These are phyloP conservation scores for Sanghuangporus sanghuang DNA, from an alignment of 1,284 basidiomycete species.

Conservation along the genomic window DNA sequence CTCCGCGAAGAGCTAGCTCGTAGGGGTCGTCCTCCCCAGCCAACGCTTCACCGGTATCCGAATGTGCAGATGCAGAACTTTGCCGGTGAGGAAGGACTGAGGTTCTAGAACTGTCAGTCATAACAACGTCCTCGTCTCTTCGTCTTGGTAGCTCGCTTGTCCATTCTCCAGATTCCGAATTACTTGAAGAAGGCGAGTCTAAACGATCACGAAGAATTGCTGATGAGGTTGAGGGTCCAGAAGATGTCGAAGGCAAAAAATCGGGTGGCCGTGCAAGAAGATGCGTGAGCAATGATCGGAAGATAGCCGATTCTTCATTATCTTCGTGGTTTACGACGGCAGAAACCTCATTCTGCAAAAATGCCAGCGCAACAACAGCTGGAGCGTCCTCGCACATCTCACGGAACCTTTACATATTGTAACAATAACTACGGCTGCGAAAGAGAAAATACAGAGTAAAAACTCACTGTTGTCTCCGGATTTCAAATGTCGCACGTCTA, in stretches of 20 bases:
- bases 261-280: constrained; percentile 40
- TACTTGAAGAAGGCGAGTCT: constrained; percentile 18
- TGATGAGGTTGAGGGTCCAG: not conserved
- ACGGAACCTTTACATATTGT: constrained; percentile 48
- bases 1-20: constrained; percentile 25
- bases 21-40: constrained; percentile 35
- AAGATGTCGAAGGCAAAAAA: not conserved
- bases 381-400: constrained; percentile 69
- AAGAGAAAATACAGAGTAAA: not conserved
- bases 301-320: constrained; percentile 52
- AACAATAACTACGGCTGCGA: not conserved
- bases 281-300: constrained; percentile 63
- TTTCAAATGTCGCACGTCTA: constrained; percentile 51
- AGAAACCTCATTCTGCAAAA: constrained; percentile 64
- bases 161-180: constrained; percentile 16
- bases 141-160: constrained; percentile 17
- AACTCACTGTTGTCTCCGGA: constrained; percentile 62
- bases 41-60: constrained; percentile 17
- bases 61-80: not conserved
- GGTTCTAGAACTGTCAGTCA: constrained; percentile 23
- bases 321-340: constrained; percentile 65
- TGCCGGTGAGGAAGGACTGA: not conserved
- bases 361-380: constrained; percentile 62
- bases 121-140: constrained; percentile 34
- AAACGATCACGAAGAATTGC: not conserved